Percentiles rank a stretch among this genome's conserved stretches.
phyloP scores from a whole-genome alignment of 768 basidiomycete genomes.

The Kondoa malvinella region DNA sequence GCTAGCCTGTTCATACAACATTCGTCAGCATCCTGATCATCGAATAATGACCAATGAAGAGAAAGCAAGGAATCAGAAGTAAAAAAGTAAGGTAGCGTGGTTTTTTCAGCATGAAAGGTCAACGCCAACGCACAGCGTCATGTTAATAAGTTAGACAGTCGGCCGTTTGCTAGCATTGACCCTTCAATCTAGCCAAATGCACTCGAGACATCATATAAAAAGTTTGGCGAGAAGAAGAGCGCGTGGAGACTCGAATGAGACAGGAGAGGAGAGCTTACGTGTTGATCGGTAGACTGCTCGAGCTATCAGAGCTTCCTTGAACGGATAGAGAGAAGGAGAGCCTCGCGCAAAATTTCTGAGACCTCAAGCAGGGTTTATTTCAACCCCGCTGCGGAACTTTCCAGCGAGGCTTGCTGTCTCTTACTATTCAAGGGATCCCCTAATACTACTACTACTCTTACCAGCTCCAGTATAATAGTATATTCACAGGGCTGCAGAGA shows the following conservation, averaged over 20 bases:
- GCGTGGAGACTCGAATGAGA: slow-evolving; percentile 3
- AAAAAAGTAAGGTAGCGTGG: slow-evolving; percentile 17
- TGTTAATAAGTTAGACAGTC: background rate
- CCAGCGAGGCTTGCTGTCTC: too few relatives aligned
- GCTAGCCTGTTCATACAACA: too few relatives aligned
- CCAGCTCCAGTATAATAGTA: too few relatives aligned
- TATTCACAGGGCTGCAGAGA: too few relatives aligned
- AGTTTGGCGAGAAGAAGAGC: background rate
- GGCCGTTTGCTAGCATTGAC: slow-evolving; percentile 3
- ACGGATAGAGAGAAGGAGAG: background rate
- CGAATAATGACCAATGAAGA: background rate
- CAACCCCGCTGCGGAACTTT: too few relatives aligned
- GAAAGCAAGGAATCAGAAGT: slow-evolving; percentile 10
- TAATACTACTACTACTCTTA: too few relatives aligned
- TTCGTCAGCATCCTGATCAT: background rate
- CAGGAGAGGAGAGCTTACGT: background rate
- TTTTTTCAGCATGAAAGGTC: slow-evolving; percentile 17
- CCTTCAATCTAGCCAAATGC: slow-evolving; percentile 19
- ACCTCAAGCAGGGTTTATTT: too few relatives aligned
- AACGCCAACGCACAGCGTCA: slow-evolving; percentile 8
- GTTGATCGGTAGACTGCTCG: background rate
- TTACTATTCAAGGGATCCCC: too few relatives aligned
- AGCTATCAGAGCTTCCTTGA: background rate
- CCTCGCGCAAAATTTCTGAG: too few relatives aligned
- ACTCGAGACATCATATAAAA: slow-evolving; percentile 16